Percentiles rank a stretch among this genome's conserved stretches.
phyloP scores from a whole-genome alignment of 2,329 filamentous ascomycete species.

The Fonsecaea multimorphosa region DNA sequence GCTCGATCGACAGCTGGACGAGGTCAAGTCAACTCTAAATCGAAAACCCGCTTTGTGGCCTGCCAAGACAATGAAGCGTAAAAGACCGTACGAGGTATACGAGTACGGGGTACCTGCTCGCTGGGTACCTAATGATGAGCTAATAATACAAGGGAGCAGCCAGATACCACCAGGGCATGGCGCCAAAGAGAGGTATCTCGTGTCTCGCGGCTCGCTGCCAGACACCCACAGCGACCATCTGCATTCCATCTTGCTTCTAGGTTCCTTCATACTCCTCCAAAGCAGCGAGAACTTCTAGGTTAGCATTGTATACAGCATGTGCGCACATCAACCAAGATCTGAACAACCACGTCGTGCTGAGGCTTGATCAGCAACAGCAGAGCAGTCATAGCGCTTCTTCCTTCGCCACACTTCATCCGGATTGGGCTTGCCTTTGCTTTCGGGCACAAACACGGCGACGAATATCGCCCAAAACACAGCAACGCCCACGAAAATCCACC shows the following conservation, averaged over 20 bases:
- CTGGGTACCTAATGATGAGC: conserved; percentile 11
- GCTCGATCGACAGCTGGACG: not conserved
- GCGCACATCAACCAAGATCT: not conserved
- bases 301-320: not conserved
- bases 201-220: not conserved
- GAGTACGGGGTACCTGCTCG: too few relatives aligned
- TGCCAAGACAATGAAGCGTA: not conserved
- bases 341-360: not conserved
- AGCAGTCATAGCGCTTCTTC: too few relatives aligned
- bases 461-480: conserved; percentile 73
- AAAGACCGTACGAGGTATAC: too few relatives aligned
- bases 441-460: conserved; percentile 75
- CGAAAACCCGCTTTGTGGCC: not conserved
- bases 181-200: not conserved
- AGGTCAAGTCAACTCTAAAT: too few relatives aligned
- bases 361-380: conserved; percentile 5
- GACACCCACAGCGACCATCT: not conserved
- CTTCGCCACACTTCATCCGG: conserved; percentile 88
- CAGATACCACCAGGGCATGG: not conserved
- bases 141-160: conserved; percentile 20
- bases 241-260: not conserved
- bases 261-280: not conserved
- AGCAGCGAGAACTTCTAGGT: not conserved
- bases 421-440: conserved; percentile 82
- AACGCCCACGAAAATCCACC: conserved; percentile 85